phyloP scores from a whole-genome alignment of 495 filamentous ascomycete genomes.

The Penicillium goetzii region DNA sequence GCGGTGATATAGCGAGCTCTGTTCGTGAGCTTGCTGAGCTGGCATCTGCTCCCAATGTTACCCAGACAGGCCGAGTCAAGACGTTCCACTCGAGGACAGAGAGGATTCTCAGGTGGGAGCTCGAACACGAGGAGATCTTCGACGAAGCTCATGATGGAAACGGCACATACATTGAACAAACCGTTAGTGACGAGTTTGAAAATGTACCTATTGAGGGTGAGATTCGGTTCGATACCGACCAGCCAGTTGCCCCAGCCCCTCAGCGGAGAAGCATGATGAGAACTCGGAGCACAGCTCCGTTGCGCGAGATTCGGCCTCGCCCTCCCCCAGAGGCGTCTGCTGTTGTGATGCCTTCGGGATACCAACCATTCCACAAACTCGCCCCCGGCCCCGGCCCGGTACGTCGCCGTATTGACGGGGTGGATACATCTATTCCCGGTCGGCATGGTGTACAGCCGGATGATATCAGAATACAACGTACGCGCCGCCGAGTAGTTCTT shows the following conservation, averaged over 20 bases:
- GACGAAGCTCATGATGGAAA: slow-evolving; percentile 21
- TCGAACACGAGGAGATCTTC: slow-evolving; percentile 39
- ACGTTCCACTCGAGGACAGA: slow-evolving; percentile 32
- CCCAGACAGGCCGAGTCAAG: neutral
- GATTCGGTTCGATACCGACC: slow-evolving; percentile 41
- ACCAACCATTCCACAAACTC: neutral
- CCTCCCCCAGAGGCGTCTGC: neutral
- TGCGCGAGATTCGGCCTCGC: slow-evolving; percentile 3
- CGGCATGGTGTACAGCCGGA: slow-evolving; percentile 13
- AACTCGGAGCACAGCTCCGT: neutral
- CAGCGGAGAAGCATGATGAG: slow-evolving; percentile 10
- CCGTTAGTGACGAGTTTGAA: slow-evolving; percentile 37
- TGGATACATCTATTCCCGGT: slow-evolving; percentile 29
- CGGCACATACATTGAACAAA: slow-evolving; percentile 42
- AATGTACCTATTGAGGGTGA: slow-evolving; percentile 34
- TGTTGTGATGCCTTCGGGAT: neutral
- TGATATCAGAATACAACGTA: slow-evolving; percentile 6
- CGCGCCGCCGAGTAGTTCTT: slow-evolving; percentile 34
- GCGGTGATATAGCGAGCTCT: slow-evolving; percentile 27
- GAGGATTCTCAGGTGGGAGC: slow-evolving; percentile 43
- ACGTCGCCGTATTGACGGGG: slow-evolving; percentile 35
- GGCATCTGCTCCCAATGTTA: slow-evolving; percentile 8
- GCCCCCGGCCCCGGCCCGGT: neutral
- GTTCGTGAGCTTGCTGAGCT: slow-evolving; percentile 34
- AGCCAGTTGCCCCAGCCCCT: slow-evolving; percentile 12